These are phyloP conservation scores for Nasturtium officinale DNA, from an alignment of 345 rosid species.

Conservation along the genomic window DNA sequence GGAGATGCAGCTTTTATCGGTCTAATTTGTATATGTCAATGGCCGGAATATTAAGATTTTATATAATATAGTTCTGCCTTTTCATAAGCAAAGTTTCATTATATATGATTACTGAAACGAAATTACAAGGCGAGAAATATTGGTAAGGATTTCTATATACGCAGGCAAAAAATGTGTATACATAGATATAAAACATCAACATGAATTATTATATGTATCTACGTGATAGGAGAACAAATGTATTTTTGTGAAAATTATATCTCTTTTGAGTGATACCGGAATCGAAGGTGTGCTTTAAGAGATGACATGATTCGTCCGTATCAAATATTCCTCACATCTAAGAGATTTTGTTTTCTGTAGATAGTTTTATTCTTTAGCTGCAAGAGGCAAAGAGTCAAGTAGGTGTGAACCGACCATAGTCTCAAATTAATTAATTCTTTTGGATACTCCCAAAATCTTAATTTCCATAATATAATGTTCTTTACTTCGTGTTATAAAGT, in stretches of 20 bases:
- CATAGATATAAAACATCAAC: not conserved
- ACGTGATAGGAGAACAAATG: not conserved
- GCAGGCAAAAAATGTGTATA: not conserved
- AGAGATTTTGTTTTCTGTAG: conserved; percentile 33
- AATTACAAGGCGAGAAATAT: not conserved
- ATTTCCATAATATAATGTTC: not conserved
- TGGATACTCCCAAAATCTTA: not conserved
- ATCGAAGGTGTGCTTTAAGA: conserved; percentile 15
- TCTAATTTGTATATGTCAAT: not conserved
- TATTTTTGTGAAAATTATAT: not conserved
- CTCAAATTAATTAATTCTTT: not conserved
- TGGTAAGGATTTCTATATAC: not conserved
- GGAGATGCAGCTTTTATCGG: conserved; percentile 18
- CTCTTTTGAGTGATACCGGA: not conserved
- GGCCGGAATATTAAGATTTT: not conserved
- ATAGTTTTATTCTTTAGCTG: conserved; percentile 19
- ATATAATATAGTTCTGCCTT: not conserved
- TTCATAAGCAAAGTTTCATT: not conserved
- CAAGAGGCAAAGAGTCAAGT: conserved; percentile 19
- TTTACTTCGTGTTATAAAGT: conserved; percentile 10
- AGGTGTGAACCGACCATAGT: conserved; percentile 1
- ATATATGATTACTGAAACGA: not conserved
- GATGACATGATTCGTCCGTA: conserved; percentile 29
- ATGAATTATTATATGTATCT: not conserved
- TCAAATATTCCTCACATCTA: conserved; percentile 33